These are phyloP conservation scores for Phylloporus sp. DNA, from an alignment of 768 basidiomycete species.

Conservation along the genomic window DNA sequence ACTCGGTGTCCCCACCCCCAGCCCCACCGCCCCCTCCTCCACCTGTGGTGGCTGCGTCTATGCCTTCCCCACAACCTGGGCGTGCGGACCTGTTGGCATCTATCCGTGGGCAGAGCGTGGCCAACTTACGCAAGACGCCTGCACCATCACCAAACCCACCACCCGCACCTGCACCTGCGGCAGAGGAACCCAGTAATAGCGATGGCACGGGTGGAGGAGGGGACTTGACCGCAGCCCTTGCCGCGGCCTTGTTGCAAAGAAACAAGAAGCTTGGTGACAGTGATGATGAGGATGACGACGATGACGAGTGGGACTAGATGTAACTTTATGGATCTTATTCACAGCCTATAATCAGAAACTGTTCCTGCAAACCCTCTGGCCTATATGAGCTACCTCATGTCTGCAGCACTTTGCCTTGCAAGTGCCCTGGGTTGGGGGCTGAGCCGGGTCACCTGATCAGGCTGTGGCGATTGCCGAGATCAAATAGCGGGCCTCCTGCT, in stretches of 20 bases:
- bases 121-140: constrained; percentile 58
- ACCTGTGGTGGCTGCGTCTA: constrained; percentile 21
- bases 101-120: constrained; percentile 79
- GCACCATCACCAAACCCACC: constrained; percentile 32
- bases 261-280: constrained; percentile 88
- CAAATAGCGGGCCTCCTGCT: constrained; percentile 6
- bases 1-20: constrained; percentile 33
- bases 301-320: constrained; percentile 56
- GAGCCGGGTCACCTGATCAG: constrained; percentile 15
- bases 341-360: constrained; percentile 8
- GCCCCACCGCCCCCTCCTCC: constrained; percentile 41
- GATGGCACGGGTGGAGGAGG: constrained; percentile 45
- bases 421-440: constrained; percentile 19
- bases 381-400: not conserved
- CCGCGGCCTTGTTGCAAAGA: constrained; percentile 74
- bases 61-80: constrained; percentile 52
- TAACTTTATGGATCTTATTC: constrained; percentile 4
- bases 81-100: constrained; percentile 68
- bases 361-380: not conserved
- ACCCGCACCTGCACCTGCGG: constrained; percentile 30
- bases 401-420: not conserved
- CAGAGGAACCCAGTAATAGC: constrained; percentile 31
- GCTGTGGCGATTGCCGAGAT: constrained; percentile 35
- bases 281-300: constrained; percentile 75
- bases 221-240: constrained; percentile 79